A percentile compares a stretch with the other conserved stretches of the same genome.
Conservation (phyloP, 495 filamentous ascomycete species). For the Aspergillus leporis region DNA sequence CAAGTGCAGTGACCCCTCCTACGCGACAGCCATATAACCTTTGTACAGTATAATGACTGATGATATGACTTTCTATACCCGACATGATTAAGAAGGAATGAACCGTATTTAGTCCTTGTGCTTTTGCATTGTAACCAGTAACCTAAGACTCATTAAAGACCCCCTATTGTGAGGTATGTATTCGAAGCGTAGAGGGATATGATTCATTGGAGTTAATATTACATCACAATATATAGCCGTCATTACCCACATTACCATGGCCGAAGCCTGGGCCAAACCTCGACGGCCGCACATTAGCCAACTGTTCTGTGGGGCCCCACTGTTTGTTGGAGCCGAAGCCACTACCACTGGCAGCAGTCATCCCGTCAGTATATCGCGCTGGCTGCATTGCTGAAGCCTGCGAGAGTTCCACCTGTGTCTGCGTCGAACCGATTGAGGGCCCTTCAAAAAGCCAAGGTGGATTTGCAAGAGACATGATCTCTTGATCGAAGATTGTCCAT, state of each 20-base stretch:
- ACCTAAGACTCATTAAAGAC: not conserved
- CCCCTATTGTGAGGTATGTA: not conserved
- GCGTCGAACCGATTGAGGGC: constrained; percentile 1
- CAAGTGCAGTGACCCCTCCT: not conserved
- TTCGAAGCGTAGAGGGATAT: not conserved
- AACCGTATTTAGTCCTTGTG: not conserved
- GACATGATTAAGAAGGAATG: constrained; percentile 8
- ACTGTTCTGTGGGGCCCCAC: constrained; percentile 13
- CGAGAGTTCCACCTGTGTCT: not conserved
- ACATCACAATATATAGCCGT: constrained; percentile 3
- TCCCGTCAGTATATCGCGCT: not conserved
- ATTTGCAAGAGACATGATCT: constrained; percentile 37
- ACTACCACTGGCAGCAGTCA: constrained; percentile 1
- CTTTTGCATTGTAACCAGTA: not conserved
- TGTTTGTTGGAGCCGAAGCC: constrained; percentile 12
- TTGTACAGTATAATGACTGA: constrained; percentile 24
- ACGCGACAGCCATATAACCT: not conserved
- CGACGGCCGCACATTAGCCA: constrained; percentile 20
- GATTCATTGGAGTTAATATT: not conserved
- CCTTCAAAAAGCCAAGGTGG: constrained; percentile 34
- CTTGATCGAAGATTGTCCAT: constrained; percentile 44
- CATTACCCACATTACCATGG: constrained; percentile 14
- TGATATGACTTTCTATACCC: constrained; percentile 17
- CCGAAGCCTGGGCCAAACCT: constrained; percentile 29
- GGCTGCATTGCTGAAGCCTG: not conserved